Evolutionary conservation across 2,329 filamentous ascomycete genomes (phyloP), one percentile per base, ranked within the genome.

Genomic region (Parastagonospora avenae): DNA sequence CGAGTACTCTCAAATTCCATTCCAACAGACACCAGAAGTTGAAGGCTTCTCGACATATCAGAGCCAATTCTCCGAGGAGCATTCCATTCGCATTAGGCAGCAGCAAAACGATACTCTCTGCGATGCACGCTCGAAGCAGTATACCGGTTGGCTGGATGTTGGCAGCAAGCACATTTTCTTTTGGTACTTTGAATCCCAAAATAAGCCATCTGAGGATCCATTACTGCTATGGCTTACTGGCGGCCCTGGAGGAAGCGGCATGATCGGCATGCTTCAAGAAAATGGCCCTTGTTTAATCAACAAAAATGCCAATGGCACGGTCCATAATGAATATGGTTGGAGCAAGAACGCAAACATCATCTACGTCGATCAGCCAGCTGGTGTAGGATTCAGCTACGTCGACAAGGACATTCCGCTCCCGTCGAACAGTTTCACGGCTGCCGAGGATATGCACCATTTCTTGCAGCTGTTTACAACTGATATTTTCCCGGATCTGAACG

Each of bases 381-480:
- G 70, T 1, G 71, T 74, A 2, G 73, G 73, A 4, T 74, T 76
- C 49, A 73, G 69, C 30, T 75, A 75, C 52, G 31, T 74, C 1
- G 73, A 76, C 42, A 62, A 73, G 44, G 72, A 67, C 4, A 55
- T 52, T 5, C 68, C 68, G 5, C 15, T 74, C 1, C 72, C 76
- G 2, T 60, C 54, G 2, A 70, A 70, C 4, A 80, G 79, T 10
- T 73, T 75, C 30, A 73, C 75, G 1, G 76, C 75, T 10, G 77
- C 78, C 1, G 68, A 73, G 38, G 80, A 82, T 60, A 77, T 81
- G 71, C 76, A 81, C 56, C 62, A 74, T 31, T 82, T 81, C 53
- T 64, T 82, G 43, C 77, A 80, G 54, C 64, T 80, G 4, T 80
- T 81, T 53, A 71, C 78, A 15, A 70, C 66, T 11, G 70, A 78